Conservation (phyloP, 2,329 filamentous ascomycete genomes). For the Cladosporium velox region DNA sequence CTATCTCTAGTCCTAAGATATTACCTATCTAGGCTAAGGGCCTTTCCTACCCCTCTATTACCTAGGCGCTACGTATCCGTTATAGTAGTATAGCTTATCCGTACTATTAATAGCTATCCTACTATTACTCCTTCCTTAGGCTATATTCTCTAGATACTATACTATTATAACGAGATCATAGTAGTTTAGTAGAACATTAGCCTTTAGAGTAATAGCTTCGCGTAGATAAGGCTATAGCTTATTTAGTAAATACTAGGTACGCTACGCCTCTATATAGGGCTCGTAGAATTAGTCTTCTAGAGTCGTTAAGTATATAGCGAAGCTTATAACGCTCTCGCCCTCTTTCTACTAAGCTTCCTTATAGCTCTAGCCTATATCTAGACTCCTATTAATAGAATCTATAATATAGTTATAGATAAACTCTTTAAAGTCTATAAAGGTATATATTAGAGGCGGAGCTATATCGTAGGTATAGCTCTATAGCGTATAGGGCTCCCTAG, state of each 20-base stretch:
- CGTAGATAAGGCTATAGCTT: not conserved
- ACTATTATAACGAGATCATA: not conserved
- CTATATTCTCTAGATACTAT: not conserved
- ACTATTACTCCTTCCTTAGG: not conserved
- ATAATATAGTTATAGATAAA: not conserved
- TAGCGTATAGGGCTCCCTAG: not conserved
- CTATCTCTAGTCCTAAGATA: not conserved
- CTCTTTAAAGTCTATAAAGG: not conserved
- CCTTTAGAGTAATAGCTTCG: not conserved
- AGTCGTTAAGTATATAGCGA: not conserved
- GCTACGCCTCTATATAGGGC: not conserved
- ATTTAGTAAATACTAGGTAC: not conserved
- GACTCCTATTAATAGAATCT: not conserved
- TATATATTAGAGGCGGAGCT: not conserved
- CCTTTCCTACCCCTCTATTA: not conserved
- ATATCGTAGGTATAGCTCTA: not conserved
- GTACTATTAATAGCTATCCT: not conserved
- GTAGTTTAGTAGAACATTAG: not conserved
- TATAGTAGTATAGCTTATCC: too few species aligned
- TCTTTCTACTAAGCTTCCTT: not conserved
- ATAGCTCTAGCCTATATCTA: not conserved
- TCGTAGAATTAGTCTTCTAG: not conserved
- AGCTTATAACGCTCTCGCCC: not conserved
- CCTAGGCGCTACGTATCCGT: too few species aligned
- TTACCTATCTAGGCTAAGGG: not conserved